Evolutionary conservation across 306 rosid species (phyloP), one percentile per base, ranked within the genome.

Genomic region (Prunus davidiana): DNA sequence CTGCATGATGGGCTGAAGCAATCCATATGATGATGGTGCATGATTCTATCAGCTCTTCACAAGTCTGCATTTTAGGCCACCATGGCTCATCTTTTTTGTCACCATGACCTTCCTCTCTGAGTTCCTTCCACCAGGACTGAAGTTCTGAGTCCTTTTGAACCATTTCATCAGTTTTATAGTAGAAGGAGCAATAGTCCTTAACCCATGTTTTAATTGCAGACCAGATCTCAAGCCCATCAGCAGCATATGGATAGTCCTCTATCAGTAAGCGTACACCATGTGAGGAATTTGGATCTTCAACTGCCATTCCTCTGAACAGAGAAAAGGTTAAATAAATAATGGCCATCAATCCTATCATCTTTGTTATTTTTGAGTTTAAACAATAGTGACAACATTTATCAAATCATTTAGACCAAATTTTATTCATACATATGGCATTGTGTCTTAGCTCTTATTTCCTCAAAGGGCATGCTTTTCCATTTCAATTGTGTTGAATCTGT

Each of bases 1-100:
- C 91, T 61, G 91, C 89, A 47, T 88, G 91, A 72, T 85, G 90
- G 18, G 94, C 94, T 3, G 91, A 91, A 62, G 88, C 81, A 8
- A 77, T 91, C 91, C 91, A 89, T 49, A 89, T 82, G 56, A 87
- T 64, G 12, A 68, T 89, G 52, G 80, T 54, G 80, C 84, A 79
- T 12, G 83, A 19, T 8, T 85, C 81, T 18, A 87, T 70, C 64
- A 89, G 82, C 50, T 83, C 93, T 6, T 66, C 24, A 52, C 72
- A 73, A 28, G 75, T 83, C 58, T 83, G 81, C 89, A 88, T 69
- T 34, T 78, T 73, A 24, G 78, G 79, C 91, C 94, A 89, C 94
- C 91, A 88, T 22, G 86, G 24, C 32, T 69, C 80, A 19, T 79
- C 50, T 41, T 78, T 89, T 77, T 74, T 74, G 81, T 87, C 93